These are phyloP conservation scores for Colletotrichum trifolii DNA, from an alignment of 2,329 filamentous ascomycete species.

Conservation along the genomic window DNA sequence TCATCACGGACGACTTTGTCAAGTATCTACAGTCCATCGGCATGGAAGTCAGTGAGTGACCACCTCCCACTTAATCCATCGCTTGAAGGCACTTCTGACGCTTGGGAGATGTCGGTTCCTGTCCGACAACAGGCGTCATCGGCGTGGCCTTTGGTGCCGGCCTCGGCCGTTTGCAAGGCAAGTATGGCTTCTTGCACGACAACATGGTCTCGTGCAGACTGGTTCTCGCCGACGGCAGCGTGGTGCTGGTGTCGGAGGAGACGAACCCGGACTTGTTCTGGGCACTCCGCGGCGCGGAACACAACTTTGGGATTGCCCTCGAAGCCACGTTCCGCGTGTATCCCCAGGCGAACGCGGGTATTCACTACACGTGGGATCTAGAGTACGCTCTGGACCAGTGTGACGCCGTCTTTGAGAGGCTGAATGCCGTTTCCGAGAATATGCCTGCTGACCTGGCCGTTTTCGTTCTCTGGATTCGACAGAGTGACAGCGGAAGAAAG, in stretches of 20 bases:
- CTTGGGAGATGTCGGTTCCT: constrained; percentile 16
- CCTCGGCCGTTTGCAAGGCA: constrained; percentile 43
- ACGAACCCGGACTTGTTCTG: constrained; percentile 55
- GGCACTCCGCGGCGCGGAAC: constrained; percentile 61
- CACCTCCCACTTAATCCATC: rapidly evolving
- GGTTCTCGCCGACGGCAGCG: constrained; percentile 42
- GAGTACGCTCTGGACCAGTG: constrained; percentile 43
- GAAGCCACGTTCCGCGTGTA: constrained; percentile 55
- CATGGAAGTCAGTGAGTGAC: constrained; percentile 31
- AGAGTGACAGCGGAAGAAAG: constrained; percentile 32
- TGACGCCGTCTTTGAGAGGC: constrained; percentile 46
- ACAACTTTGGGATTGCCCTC: constrained; percentile 61
- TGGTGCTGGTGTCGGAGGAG: constrained; percentile 39
- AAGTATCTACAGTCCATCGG: constrained; percentile 24
- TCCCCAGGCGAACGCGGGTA: constrained; percentile 42
- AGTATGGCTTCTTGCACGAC: constrained; percentile 42
- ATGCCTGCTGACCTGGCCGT: constrained; percentile 44
- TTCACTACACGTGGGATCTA: constrained; percentile 41
- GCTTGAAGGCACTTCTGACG: not conserved
- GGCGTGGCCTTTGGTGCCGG: constrained; percentile 46
- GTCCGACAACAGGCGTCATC: constrained; percentile 41
- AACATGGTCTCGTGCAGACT: constrained; percentile 47
- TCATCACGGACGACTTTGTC: constrained; percentile 27
- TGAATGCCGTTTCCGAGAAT: constrained; percentile 45
- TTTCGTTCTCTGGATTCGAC: constrained; percentile 48